Evolutionary conservation across 2,329 filamentous ascomycete species (phyloP).

Genomic region (Scytalidium lignicola): DNA sequence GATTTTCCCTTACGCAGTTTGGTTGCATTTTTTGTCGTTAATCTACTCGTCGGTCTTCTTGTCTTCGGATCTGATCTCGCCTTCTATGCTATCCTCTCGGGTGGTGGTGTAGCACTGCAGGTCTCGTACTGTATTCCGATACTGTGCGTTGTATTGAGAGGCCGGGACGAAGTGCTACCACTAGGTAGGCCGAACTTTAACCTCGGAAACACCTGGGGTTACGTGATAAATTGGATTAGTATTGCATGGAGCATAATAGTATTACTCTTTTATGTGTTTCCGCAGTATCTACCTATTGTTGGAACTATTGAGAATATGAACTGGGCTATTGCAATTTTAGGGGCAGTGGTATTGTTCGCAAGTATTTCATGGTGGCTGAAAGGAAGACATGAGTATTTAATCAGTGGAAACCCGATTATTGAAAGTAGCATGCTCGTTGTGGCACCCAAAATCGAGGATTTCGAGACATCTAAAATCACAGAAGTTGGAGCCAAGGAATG

Average conservation of each 20-base stretch:
- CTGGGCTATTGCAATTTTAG: not conserved
- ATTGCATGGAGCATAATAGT: not conserved
- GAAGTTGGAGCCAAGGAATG: too few relatives aligned
- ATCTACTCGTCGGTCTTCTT: slow-evolving; percentile 7
- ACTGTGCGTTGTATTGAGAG: slow-evolving; percentile 2
- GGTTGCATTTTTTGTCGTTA: slow-evolving; percentile 6
- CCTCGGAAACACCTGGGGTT: slow-evolving; percentile 5
- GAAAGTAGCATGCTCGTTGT: not conserved
- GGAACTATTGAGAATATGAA: not conserved
- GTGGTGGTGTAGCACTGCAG: slow-evolving; percentile 4
- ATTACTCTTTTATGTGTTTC: not conserved
- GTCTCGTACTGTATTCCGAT: slow-evolving; percentile 5
- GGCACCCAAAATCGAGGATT: too few relatives aligned
- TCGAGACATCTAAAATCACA: too few relatives aligned
- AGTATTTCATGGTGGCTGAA: not conserved
- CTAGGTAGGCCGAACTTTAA: slow-evolving; percentile 7
- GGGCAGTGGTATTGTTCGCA: not conserved
- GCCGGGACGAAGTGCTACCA: slow-evolving; percentile 1
- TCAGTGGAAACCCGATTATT: not conserved
- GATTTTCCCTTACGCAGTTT: slow-evolving; percentile 6
- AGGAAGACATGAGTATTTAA: not conserved
- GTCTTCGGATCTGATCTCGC: slow-evolving; percentile 5
- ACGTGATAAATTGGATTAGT: slow-evolving; percentile 1
- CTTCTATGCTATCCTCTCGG: slow-evolving; percentile 8
- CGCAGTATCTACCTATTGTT: not conserved